Base-by-base conservation (phyloP, 2,329 filamentous ascomycete genomes). In the Sclerotinia trifoliorum region DNA sequence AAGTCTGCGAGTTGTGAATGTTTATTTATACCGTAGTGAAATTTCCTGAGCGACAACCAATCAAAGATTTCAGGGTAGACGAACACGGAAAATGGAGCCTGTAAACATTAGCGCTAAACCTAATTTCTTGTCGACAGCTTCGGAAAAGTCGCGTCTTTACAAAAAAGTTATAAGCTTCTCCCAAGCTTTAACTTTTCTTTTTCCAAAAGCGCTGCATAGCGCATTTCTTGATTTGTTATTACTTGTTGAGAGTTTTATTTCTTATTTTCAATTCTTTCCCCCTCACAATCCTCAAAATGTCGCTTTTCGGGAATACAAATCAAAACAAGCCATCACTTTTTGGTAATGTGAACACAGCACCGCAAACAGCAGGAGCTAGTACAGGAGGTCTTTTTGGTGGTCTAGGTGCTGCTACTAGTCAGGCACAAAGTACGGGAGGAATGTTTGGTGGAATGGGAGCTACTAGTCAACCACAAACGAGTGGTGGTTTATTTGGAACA, bases 381-480 rank as follows among this genome's bases (percentile, higher is more conserved):
- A 39, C 39, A 1, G 63, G 49, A 65, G 67, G 67, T 7, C 51
- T 72, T 26, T 74, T 74, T 71, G 71, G 71, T 56, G 67, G 66
- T 51, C 35, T 67, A 29, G 61, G 61, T 55, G 49, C 64, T 32
- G 63, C 24, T 48, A 26, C 63, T 35, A 58, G 42, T 58, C 65
- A 71, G 73, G 42, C 72, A 71, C 51, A 72, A 69, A 52, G 70
- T 63, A 67, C 46, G 68, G 68, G 63, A 64, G 70, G 69, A 29
- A 72, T 81, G 11, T 82, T 83, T 70, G 79, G 78, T 48, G 73
- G 72, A 69, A 73, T 75, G 21, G 46, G 46, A 51, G 35, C 35
- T 52, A 54, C 61, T 39, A 49, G 49, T 39, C 61, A 51, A 21
- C 48, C 61, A 21, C 61, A 64, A 64, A 11, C 46, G 8, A 51